Percentiles rank a stretch among this genome's conserved stretches.
These are phyloP conservation scores for Pezicula rhizophila DNA, from an alignment of 2,329 filamentous ascomycete species.

Conservation along the genomic window DNA sequence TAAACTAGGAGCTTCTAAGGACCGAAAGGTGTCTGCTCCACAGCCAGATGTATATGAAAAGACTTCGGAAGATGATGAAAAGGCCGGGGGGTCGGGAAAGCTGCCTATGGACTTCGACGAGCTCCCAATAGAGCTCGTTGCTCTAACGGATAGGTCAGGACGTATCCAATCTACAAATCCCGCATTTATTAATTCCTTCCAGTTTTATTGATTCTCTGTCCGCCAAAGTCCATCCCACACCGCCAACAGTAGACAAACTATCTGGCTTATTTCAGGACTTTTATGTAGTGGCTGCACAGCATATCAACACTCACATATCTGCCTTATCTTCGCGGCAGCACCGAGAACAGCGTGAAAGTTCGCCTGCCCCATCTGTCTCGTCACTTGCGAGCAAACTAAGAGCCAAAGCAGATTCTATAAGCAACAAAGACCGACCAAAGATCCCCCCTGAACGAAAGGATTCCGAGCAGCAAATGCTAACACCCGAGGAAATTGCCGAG, in stretches of 20 bases:
- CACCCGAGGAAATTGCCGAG: constrained; percentile 74
- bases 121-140: constrained; percentile 88
- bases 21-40: not conserved
- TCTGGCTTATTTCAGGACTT: constrained; percentile 92
- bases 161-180: constrained; percentile 1
- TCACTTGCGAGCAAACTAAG: constrained; percentile 52
- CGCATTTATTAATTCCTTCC: constrained; percentile 17
- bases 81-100: constrained; percentile 14
- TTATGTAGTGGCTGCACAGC: constrained; percentile 72
- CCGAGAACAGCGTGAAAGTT: constrained; percentile 63
- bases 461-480: constrained; percentile 79
- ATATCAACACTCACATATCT: constrained; percentile 82
- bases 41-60: constrained; percentile 4
- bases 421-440: constrained; percentile 44
- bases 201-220: constrained; percentile 89
- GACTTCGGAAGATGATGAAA: constrained; percentile 19
- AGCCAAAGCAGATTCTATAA: constrained; percentile 48
- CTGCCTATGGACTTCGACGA: constrained; percentile 63
- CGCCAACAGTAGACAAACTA: constrained; percentile 75
- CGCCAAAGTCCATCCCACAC: constrained; percentile 78
- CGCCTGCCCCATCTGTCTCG: constrained; percentile 47
- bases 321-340: constrained; percentile 69
- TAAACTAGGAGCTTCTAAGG: constrained; percentile 2
- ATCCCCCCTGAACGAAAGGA: constrained; percentile 26
- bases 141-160: constrained; percentile 74